phyloP scores from a whole-genome alignment of 139 green algal genomes.

The Desmodesmus armatus region DNA sequence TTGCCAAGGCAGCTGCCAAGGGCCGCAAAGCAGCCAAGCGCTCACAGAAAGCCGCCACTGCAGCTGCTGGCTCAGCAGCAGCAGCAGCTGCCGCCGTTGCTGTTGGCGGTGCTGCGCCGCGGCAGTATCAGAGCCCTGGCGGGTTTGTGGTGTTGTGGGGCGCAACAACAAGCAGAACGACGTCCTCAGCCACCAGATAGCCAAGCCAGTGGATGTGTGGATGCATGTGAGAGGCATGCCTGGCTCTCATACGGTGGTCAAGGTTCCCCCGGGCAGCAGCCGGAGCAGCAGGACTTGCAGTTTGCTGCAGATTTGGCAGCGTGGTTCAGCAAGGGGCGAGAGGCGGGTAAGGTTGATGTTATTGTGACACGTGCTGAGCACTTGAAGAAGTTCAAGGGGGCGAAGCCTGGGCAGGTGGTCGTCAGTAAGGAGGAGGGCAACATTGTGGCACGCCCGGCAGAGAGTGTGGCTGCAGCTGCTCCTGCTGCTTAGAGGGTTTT shows the following conservation, averaged over 20 bases:
- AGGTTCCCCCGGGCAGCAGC: background rate
- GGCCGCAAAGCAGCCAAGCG: conserved; percentile 62
- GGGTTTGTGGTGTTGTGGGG: conserved; percentile 77
- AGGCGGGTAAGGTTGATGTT: conserved; percentile 68
- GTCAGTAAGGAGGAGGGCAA: conserved; percentile 74
- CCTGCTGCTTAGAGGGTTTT: background rate
- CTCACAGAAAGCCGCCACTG: conserved; percentile 38
- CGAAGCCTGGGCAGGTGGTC: conserved; percentile 78
- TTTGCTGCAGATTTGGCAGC: conserved; percentile 82
- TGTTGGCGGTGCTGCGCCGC: conserved; percentile 47
- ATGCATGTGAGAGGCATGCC: conserved; percentile 87
- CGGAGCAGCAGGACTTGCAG: conserved; percentile 66
- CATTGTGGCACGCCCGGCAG: conserved; percentile 62
- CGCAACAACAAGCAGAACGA: conserved; percentile 93
- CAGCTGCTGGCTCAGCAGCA: background rate
- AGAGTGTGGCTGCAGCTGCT: conserved; percentile 29
- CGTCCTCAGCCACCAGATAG: conserved; percentile 75
- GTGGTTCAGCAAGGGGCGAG: conserved; percentile 70
- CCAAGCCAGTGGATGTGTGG: conserved; percentile 81
- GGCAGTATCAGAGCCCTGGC: conserved; percentile 70
- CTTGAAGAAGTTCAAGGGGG: conserved; percentile 86
- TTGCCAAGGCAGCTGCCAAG: conserved; percentile 73
- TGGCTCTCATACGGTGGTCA: conserved; percentile 62
- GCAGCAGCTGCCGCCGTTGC: conserved; percentile 42
- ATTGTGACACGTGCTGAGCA: conserved; percentile 64